Evolutionary conservation across 257 asterid genomes (phyloP).

Genomic region (Fraxinus quadrangulata): DNA sequence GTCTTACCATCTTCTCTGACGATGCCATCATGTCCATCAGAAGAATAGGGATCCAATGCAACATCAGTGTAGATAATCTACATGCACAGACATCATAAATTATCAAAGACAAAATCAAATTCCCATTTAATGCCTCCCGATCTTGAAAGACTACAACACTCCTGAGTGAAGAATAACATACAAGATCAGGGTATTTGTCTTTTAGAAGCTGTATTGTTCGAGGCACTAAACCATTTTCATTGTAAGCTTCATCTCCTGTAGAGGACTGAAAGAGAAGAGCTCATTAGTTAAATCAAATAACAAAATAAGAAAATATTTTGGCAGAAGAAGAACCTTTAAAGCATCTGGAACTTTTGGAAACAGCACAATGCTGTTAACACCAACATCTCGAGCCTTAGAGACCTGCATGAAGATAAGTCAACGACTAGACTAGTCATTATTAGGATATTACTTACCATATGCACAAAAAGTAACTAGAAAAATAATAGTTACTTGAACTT

Average conservation of each 20-base stretch:
- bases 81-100: constrained; percentile 19
- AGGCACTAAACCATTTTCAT: constrained; percentile 85
- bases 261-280: constrained; percentile 48
- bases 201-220: constrained; percentile 84
- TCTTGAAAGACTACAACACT: constrained; percentile 1
- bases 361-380: constrained; percentile 94
- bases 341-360: constrained; percentile 98
- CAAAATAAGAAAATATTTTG: constrained; percentile 14
- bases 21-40: constrained; percentile 98
- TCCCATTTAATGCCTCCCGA: not conserved
- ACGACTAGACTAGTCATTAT: constrained; percentile 8
- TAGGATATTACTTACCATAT: constrained; percentile 11
- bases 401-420: constrained; percentile 54
- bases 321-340: constrained; percentile 62
- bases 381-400: constrained; percentile 87
- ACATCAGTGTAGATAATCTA: constrained; percentile 93
- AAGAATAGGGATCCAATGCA: constrained; percentile 94
- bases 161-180: constrained; percentile 40
- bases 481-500: not conserved
- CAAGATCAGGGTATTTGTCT: constrained; percentile 95
- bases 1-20: constrained; percentile 93
- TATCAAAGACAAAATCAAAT: constrained; percentile 11
- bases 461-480: constrained; percentile 5
- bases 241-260: constrained; percentile 94
- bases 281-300: constrained; percentile 16